Conservation (phyloP, 2,329 filamentous ascomycete species). For the Cladosporium sp. region DNA sequence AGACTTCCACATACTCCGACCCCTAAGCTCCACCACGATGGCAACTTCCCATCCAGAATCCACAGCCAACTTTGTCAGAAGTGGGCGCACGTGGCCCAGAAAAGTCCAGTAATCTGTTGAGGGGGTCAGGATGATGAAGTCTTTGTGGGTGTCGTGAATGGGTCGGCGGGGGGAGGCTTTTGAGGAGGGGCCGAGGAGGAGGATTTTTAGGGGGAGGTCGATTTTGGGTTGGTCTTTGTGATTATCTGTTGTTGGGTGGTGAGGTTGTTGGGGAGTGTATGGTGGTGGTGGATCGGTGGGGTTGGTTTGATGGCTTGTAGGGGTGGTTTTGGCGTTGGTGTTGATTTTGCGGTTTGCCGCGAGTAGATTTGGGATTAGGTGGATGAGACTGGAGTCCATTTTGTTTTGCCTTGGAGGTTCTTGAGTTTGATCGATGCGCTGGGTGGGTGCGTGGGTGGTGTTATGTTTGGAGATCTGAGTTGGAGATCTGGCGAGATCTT, state of each 20-base stretch:
- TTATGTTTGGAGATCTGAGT: background rate
- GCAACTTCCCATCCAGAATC: background rate
- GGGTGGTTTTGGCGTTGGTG: too few relatives aligned
- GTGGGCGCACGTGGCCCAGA: background rate
- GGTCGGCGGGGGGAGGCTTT: background rate
- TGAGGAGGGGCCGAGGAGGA: background rate
- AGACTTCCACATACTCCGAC: background rate
- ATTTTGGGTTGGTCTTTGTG: too few relatives aligned
- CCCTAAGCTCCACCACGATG: background rate
- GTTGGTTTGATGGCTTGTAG: too few relatives aligned
- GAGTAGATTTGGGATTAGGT: background rate
- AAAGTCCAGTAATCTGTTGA: slow-evolving; percentile 1
- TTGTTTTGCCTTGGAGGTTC: background rate
- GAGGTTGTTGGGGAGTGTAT: background rate
- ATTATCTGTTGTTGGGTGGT: too few relatives aligned
- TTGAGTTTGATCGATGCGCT: background rate
- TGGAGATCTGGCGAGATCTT: background rate
- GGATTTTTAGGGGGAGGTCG: background rate
- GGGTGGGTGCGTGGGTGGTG: background rate
- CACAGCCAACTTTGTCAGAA: background rate
- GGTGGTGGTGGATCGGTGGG: background rate
- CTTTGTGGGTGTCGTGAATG: background rate
- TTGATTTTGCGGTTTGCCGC: too few relatives aligned
- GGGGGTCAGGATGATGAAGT: background rate
- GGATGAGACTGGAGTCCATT: slow-evolving; percentile 1